Conservation (phyloP, 148 eudicot genomes). For the Cornus suecica region DNA sequence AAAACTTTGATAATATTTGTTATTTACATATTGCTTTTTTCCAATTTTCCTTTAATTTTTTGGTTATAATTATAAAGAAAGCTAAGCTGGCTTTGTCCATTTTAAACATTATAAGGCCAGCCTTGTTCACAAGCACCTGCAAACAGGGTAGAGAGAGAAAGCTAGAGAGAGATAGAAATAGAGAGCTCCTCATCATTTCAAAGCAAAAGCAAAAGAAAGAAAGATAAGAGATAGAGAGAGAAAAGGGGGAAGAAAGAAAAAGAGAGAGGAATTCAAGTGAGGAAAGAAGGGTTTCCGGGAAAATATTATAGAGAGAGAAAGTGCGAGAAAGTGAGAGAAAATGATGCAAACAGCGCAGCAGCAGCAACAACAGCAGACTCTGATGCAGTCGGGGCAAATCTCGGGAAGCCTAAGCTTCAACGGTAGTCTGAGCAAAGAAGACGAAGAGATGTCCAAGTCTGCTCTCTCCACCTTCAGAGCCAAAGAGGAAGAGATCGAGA, state of each 20-base stretch:
- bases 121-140: slow-evolving; percentile 21
- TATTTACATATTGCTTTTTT: background rate
- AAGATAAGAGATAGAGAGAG: background rate
- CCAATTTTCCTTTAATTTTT: background rate
- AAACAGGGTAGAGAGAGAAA: slow-evolving; percentile 8
- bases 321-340: slow-evolving; percentile 5
- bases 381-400: slow-evolving; percentile 44
- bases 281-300: slow-evolving; percentile 17
- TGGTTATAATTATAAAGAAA: background rate
- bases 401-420: slow-evolving; percentile 59
- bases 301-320: background rate
- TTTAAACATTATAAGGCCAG: background rate
- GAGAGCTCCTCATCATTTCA: slow-evolving; percentile 10
- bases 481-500: slow-evolving; percentile 93
- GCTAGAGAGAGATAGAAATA: background rate
- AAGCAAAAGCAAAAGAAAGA: slow-evolving; percentile 4
- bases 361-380: slow-evolving; percentile 24
- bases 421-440: slow-evolving; percentile 37
- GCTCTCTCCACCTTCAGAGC: slow-evolving; percentile 62
- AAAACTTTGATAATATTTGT: too few relatives aligned
- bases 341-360: slow-evolving; percentile 37
- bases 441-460: slow-evolving; percentile 48
- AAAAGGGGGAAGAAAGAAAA: background rate
- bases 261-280: slow-evolving; percentile 24
- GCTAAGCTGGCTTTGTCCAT: background rate